phyloP scores from a whole-genome alignment of 148 eudicot genomes.

The Diospyros kaki region DNA sequence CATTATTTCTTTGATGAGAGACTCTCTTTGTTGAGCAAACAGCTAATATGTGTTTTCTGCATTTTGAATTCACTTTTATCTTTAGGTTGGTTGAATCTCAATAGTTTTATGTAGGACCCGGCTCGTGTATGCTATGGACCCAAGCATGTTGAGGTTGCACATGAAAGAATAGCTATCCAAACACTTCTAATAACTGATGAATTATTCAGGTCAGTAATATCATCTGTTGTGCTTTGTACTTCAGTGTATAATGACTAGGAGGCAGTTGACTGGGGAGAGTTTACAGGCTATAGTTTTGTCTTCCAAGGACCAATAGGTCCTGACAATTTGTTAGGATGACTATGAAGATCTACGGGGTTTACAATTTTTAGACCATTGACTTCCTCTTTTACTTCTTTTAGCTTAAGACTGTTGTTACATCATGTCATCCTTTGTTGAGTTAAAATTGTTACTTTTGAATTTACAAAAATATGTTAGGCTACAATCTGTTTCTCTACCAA shows the following conservation, averaged over 20 bases:
- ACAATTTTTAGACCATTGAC: neutral
- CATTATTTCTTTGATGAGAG: no score
- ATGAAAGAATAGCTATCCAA: conserved; percentile 93
- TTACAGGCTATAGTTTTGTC: neutral
- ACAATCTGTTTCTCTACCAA: no score
- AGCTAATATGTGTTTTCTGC: neutral
- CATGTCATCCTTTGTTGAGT: neutral
- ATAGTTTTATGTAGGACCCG: conserved; percentile 51
- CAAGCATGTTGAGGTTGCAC: conserved; percentile 96
- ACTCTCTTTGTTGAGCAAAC: no score
- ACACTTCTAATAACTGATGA: conserved; percentile 93
- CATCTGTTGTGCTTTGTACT: neutral
- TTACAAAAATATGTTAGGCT: no score
- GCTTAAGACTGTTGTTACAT: no score
- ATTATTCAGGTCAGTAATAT: conserved; percentile 60
- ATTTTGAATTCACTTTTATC: neutral
- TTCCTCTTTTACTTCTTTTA: no score
- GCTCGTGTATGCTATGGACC: conserved; percentile 98
- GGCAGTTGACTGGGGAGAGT: neutral
- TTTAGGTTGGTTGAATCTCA: neutral
- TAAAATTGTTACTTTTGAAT: neutral
- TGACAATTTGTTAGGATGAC: neutral
- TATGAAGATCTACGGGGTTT: neutral
- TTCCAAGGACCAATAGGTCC: neutral
- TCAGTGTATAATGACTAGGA: neutral